phyloP scores from a whole-genome alignment of 805 yeast species.

The Myxozyma melibiosi region DNA sequence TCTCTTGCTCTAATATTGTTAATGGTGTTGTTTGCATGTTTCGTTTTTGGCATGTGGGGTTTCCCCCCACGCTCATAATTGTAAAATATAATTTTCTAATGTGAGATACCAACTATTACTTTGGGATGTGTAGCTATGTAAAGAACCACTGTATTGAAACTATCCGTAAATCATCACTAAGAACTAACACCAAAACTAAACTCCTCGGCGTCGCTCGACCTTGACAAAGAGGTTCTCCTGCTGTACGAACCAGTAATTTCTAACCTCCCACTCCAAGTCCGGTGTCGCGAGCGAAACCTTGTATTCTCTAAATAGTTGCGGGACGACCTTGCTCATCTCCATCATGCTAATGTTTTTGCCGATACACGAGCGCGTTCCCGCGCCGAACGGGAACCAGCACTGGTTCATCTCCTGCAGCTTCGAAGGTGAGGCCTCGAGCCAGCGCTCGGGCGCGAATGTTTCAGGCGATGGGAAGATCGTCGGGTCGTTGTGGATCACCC shows the following conservation, averaged over 20 bases:
- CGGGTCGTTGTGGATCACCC: slow-evolving; percentile 59
- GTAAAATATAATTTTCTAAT: too few species aligned
- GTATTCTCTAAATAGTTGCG: slow-evolving; percentile 10
- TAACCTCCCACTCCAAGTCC: not conserved
- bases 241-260: slow-evolving; percentile 10
- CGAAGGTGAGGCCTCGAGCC: slow-evolving; percentile 47
- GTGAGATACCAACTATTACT: too few species aligned
- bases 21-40: too few species aligned
- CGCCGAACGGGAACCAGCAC: slow-evolving; percentile 69
- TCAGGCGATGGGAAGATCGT: slow-evolving; percentile 56
- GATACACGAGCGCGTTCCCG: slow-evolving; percentile 72
- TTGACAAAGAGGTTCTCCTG: not conserved
- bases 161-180: not conserved
- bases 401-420: slow-evolving; percentile 50
- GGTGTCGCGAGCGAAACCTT: not conserved
- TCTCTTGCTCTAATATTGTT: too few species aligned
- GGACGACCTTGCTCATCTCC: slow-evolving; percentile 5
- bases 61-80: too few species aligned
- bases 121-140: too few species aligned
- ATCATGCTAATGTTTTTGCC: slow-evolving; percentile 45
- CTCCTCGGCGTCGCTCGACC: not conserved
- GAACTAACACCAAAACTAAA: not conserved
- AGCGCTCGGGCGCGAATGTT: slow-evolving; percentile 60
- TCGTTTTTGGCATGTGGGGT: too few species aligned
- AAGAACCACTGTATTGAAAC: not conserved